Conservation (phyloP, 352 stramenopile species). For the Phytophthora pinifolia region DNA sequence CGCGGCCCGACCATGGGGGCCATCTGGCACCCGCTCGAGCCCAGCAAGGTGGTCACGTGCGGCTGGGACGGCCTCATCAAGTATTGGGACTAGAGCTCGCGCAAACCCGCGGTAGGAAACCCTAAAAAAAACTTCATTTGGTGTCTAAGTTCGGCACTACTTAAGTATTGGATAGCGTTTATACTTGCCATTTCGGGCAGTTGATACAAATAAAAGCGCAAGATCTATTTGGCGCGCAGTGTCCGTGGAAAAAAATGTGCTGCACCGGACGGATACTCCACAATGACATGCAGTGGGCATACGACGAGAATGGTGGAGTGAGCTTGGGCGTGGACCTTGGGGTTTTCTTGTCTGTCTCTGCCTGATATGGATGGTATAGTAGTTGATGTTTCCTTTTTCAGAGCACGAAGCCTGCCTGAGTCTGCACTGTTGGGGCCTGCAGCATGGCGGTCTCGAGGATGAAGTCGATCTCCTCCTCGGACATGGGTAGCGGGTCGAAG, state of each 20-base stretch:
- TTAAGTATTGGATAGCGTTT: too few species aligned
- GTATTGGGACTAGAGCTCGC: conserved; percentile 94
- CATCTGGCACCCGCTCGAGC: conserved; percentile 98
- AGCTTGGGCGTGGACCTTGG: background rate
- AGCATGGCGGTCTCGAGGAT: conserved; percentile 42
- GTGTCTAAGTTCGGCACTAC: too few species aligned
- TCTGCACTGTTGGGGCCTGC: conserved; percentile 18
- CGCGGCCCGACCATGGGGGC: conserved; percentile 94
- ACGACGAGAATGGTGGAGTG: background rate
- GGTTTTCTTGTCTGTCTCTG: background rate
- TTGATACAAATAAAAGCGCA: background rate
- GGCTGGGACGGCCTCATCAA: conserved; percentile 99
- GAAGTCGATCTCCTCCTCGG: conserved; percentile 44
- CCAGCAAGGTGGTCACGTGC: conserved; percentile 95
- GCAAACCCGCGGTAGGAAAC: too few species aligned
- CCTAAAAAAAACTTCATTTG: too few species aligned
- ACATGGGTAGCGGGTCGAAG: conserved; percentile 42
- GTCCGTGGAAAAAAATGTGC: conserved; percentile 6
- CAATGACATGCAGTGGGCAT: conserved; percentile 10
- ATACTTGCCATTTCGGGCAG: too few species aligned
- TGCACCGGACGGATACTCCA: conserved; percentile 6
- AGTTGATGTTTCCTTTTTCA: conserved; percentile 9
- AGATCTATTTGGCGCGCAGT: conserved; percentile 14
- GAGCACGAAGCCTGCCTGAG: conserved; percentile 25
- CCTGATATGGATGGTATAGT: background rate